These are phyloP conservation scores for Moesziomyces parantarcticus DNA, from an alignment of 1,284 basidiomycete genomes.

Conservation along the genomic window DNA sequence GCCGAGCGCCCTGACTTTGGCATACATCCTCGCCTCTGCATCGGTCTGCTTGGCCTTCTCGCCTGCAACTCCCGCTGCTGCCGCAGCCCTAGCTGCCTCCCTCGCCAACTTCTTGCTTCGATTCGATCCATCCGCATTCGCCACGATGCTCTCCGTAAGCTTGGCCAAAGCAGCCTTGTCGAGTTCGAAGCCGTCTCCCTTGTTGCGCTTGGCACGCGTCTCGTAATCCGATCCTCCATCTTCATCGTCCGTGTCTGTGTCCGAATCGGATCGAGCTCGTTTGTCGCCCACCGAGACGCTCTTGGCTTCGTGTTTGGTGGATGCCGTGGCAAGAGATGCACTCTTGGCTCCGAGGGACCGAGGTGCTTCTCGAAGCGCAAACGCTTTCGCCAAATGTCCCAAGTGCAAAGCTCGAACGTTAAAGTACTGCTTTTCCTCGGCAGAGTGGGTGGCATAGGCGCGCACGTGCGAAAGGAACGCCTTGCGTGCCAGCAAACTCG, in stretches of 20 bases:
- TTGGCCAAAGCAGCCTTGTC: slow-evolving; percentile 16
- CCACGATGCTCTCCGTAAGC: slow-evolving; percentile 43
- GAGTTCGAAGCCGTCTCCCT: slow-evolving; percentile 30
- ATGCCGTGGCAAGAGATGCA: slow-evolving; percentile 17
- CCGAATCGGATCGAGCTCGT: not conserved
- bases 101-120: slow-evolving; percentile 22
- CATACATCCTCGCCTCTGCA: slow-evolving; percentile 86
- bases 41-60: slow-evolving; percentile 69
- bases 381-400: slow-evolving; percentile 95
- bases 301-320: slow-evolving; percentile 3
- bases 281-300: slow-evolving; percentile 8
- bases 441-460: slow-evolving; percentile 96
- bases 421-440: slow-evolving; percentile 94
- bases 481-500: slow-evolving; percentile 80
- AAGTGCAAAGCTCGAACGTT: slow-evolving; percentile 92
- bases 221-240: slow-evolving; percentile 42
- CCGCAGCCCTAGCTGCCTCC: slow-evolving; percentile 19
- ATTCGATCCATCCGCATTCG: slow-evolving; percentile 71
- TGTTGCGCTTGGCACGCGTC: slow-evolving; percentile 5
- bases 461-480: slow-evolving; percentile 93
- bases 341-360: slow-evolving; percentile 71
- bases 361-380: slow-evolving; percentile 93
- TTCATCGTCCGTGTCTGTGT: slow-evolving; percentile 11
- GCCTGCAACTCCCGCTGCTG: slow-evolving; percentile 6
- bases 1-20: slow-evolving; percentile 85